A percentile compares a stretch with the other conserved stretches of the same genome.
Conservation (phyloP, 805 yeast species). For the Deakozyma indianensis region DNA sequence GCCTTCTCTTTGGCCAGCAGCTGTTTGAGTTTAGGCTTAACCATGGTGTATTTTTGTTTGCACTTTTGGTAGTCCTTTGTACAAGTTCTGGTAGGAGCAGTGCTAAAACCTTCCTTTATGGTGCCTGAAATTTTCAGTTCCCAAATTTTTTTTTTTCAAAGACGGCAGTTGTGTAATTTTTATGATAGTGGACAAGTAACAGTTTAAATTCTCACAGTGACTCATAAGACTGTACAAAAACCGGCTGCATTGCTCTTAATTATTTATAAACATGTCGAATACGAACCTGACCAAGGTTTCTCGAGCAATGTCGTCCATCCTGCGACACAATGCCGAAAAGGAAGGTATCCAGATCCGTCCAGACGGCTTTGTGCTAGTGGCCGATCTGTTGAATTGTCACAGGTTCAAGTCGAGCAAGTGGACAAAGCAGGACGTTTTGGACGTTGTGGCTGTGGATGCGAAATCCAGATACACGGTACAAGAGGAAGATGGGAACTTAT, state of each 20-base stretch:
- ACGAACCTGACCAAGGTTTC: constrained; percentile 33
- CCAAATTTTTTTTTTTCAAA: neutral
- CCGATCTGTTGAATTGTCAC: constrained; percentile 37
- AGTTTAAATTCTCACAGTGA: too few species aligned
- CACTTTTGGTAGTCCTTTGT: too few species aligned
- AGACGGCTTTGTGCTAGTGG: constrained; percentile 47
- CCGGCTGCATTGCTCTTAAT: too few species aligned
- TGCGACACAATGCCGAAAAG: constrained; percentile 66
- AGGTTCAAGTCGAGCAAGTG: constrained; percentile 42
- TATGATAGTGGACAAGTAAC: too few species aligned
- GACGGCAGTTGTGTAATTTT: too few species aligned
- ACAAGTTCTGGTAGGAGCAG: too few species aligned
- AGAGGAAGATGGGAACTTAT: neutral
- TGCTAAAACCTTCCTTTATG: too few species aligned
- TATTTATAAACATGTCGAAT: neutral
- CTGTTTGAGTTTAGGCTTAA: constrained; percentile 15
- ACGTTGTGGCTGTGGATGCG: constrained; percentile 48
- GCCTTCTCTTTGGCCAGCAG: constrained; percentile 9
- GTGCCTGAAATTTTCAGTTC: neutral
- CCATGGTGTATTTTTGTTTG: neutral
- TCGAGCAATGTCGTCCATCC: constrained; percentile 53
- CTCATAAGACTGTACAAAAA: too few species aligned
- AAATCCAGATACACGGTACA: constrained; percentile 53
- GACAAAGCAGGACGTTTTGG: constrained; percentile 40
- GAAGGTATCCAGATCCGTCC: constrained; percentile 47